Conservation (phyloP, 345 rosid genomes). For the Camelina neglecta region DNA sequence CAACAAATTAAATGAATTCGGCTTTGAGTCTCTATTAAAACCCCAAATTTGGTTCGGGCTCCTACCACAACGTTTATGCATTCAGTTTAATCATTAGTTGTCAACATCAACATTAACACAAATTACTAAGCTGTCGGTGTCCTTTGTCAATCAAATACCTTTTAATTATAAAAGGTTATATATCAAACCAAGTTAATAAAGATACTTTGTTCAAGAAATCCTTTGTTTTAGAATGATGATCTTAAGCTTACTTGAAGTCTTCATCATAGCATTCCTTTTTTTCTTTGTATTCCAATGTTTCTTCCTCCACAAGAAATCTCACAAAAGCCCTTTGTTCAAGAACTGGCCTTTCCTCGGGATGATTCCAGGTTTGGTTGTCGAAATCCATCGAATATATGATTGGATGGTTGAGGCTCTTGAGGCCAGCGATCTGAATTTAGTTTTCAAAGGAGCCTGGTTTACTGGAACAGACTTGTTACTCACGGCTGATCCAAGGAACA, state of each 20-base stretch:
- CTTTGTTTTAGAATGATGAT: not conserved
- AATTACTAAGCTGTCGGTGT: too few relatives aligned
- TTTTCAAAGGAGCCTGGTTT: conserved; percentile 19
- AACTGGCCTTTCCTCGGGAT: conserved; percentile 33
- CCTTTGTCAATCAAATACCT: too few relatives aligned
- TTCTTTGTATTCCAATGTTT: conserved; percentile 8
- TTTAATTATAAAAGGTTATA: too few relatives aligned
- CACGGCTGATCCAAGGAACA: conserved; percentile 22
- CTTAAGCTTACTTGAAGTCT: conserved; percentile 5
- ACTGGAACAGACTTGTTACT: not conserved
- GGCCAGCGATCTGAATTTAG: not conserved
- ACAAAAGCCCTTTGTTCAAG: not conserved
- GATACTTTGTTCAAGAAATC: not conserved
- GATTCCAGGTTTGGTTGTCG: conserved; percentile 13
- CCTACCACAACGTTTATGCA: too few relatives aligned
- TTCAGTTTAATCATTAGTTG: too few relatives aligned
- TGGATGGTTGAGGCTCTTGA: not conserved
- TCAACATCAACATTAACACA: too few relatives aligned
- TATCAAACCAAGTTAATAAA: not conserved
- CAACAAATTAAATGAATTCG: too few relatives aligned
- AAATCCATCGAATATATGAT: not conserved
- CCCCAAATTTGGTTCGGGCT: too few relatives aligned
- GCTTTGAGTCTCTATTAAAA: too few relatives aligned
- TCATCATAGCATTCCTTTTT: conserved; percentile 1
- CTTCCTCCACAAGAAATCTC: conserved; percentile 27